Evolutionary conservation across 75 land plant species (phyloP).

Genomic region (Cryptomeria japonica): DNA sequence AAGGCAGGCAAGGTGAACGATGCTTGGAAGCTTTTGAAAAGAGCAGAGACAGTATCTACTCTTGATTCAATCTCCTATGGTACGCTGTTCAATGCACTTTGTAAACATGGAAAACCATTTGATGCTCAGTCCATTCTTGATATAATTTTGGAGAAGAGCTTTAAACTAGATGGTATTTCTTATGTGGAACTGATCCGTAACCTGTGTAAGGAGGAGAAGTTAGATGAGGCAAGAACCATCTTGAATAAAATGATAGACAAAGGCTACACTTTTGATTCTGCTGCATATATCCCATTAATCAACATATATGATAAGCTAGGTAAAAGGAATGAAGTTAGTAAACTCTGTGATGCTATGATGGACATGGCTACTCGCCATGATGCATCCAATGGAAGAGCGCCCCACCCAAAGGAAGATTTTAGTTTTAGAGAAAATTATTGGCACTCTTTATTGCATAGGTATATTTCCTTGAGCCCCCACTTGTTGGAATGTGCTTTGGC

Average conservation of each 20-base stretch:
- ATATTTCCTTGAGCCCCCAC: not conserved
- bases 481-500: not conserved
- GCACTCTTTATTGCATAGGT: constrained; percentile 53
- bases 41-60: constrained; percentile 36
- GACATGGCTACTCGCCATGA: constrained; percentile 35
- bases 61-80: constrained; percentile 44
- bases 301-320: constrained; percentile 46
- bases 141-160: constrained; percentile 37
- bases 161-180: constrained; percentile 34
- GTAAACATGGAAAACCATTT: constrained; percentile 30
- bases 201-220: constrained; percentile 47
- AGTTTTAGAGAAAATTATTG: constrained; percentile 30
- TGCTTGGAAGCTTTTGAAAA: constrained; percentile 48
- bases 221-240: constrained; percentile 41
- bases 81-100: constrained; percentile 53
- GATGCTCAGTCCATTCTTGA: constrained; percentile 49
- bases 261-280: constrained; percentile 60
- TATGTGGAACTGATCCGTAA: constrained; percentile 52
- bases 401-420: not conserved
- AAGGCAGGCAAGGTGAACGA: constrained; percentile 37
- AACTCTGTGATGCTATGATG: constrained; percentile 62
- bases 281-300: constrained; percentile 63
- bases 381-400: not conserved
- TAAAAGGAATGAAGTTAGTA: constrained; percentile 50
- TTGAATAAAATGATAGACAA: constrained; percentile 41